Percentiles rank a stretch among this genome's conserved stretches.
These are phyloP conservation scores for Avena insularis DNA, from an alignment of 176 grass and related monocot species.

Conservation along the genomic window DNA sequence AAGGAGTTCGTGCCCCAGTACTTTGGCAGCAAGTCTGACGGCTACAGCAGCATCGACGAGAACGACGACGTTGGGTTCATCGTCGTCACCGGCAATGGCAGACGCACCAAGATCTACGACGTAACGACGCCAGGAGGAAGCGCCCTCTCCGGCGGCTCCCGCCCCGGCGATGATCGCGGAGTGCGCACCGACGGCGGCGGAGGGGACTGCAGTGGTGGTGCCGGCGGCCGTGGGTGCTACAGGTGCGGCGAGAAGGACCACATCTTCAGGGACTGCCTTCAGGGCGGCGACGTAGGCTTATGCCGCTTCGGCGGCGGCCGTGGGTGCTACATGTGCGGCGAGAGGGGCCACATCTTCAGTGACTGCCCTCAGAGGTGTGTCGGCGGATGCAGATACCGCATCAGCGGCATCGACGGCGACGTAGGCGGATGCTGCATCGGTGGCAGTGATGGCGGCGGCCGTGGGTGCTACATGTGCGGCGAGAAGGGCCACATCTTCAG, in stretches of 20 bases:
- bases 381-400: too few species aligned
- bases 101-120: neutral
- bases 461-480: neutral
- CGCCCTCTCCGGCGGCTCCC: neutral
- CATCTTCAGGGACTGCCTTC: neutral
- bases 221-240: neutral
- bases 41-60: neutral
- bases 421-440: too few species aligned
- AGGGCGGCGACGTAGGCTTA: neutral
- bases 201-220: neutral
- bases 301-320: neutral
- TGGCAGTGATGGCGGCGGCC: neutral
- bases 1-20: too few species aligned
- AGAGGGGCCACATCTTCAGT: neutral
- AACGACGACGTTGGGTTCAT: neutral
- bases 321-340: neutral
- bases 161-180: neutral
- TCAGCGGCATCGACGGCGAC: too few species aligned
- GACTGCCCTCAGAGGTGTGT: neutral
- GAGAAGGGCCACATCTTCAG: neutral
- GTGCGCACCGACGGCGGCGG: neutral
- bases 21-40: neutral
- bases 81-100: neutral
- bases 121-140: neutral
- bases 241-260: neutral